phyloP scores from a whole-genome alignment of 192 early-diverging fungal species.

The Backusella mclennaniae region DNA sequence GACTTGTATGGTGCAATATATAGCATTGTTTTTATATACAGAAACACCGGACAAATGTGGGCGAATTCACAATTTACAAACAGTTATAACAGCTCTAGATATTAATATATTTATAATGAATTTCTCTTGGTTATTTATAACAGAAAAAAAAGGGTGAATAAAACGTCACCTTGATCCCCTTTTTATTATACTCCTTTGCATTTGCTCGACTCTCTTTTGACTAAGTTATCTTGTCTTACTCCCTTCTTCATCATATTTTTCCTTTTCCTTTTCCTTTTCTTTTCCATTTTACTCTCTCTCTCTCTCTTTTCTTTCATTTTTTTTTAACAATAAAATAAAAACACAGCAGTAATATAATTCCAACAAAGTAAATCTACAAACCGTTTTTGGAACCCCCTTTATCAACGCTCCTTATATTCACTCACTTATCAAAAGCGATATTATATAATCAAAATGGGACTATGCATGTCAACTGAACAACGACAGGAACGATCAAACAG shows the following conservation, averaged over 20 bases:
- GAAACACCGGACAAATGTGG: background rate
- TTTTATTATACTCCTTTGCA: background rate
- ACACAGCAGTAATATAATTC: background rate
- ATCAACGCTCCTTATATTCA: background rate
- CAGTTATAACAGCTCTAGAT: background rate
- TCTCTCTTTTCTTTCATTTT: background rate
- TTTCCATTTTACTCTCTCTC: background rate
- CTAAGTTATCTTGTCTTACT: background rate
- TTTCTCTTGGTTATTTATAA: background rate
- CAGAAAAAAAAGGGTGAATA: background rate
- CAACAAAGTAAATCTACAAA: background rate
- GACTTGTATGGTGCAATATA: background rate
- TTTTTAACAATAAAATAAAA: background rate
- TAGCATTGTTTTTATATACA: background rate
- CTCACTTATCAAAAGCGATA: background rate
- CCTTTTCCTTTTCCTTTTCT: background rate
- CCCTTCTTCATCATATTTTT: background rate
- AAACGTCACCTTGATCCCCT: background rate
- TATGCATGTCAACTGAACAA: constrained; percentile 64
- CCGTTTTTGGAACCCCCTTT: background rate
- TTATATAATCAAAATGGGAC: constrained; percentile 46
- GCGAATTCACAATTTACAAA: background rate
- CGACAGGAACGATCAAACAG: constrained; percentile 46
- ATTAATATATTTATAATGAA: background rate
- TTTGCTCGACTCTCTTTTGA: background rate